Evolutionary conservation across 148 eudicot genomes (phyloP).

Genomic region (Dianthus caryophyllus): DNA sequence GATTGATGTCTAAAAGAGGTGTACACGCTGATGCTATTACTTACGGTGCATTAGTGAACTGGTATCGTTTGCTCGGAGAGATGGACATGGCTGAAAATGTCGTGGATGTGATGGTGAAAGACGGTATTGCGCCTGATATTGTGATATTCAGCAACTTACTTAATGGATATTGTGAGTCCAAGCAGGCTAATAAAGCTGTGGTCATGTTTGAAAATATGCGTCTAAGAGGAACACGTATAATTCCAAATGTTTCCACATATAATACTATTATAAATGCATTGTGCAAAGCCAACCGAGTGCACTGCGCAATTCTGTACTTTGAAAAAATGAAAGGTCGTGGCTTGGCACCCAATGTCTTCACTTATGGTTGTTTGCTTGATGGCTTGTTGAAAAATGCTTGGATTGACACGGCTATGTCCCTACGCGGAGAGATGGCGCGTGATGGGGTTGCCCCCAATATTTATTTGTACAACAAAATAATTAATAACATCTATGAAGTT

Average conservation of each 20-base stretch:
- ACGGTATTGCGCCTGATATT: too few species aligned
- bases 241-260: slow-evolving; percentile 8
- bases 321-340: slow-evolving; percentile 6
- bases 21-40: neutral
- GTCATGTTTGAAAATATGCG: too few species aligned
- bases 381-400: too few species aligned
- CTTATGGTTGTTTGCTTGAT: neutral
- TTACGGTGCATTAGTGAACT: slow-evolving; percentile 5
- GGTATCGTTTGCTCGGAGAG: neutral
- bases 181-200: too few species aligned
- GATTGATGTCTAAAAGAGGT: slow-evolving; percentile 1
- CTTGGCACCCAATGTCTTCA: neutral
- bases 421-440: neutral
- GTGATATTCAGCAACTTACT: too few species aligned
- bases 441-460: neutral
- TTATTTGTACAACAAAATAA: neutral
- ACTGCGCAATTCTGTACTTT: neutral
- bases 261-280: slow-evolving; percentile 11
- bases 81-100: neutral
- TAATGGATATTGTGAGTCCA: too few species aligned
- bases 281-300: neutral
- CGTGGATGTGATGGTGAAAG: too few species aligned
- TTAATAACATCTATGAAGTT: slow-evolving; percentile 10
- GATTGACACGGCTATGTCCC: too few species aligned
- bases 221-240: too few species aligned